Evolutionary conservation across 202 grass and related monocot genomes (phyloP).

Genomic region (Schoenoplectus triqueter): DNA sequence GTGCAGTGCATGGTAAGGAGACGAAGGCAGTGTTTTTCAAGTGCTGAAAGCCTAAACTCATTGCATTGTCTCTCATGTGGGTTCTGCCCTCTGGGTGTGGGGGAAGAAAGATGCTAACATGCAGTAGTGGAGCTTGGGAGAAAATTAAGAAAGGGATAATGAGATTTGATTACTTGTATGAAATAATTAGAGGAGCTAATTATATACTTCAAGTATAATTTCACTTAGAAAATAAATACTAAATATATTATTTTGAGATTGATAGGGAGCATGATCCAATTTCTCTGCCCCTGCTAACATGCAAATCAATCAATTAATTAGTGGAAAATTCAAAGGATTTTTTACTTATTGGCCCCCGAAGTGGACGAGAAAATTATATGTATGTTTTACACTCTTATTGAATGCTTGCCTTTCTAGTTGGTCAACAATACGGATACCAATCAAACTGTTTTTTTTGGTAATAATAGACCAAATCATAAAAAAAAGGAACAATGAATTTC

Average conservation of each 20-base stretch:
- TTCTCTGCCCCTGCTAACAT: no score
- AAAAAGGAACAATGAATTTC: no score
- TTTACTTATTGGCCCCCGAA: not conserved
- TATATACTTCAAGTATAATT: no score
- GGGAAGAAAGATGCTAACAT: not conserved
- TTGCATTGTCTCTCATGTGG: not conserved
- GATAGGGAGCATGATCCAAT: no score
- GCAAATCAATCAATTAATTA: constrained; percentile 11
- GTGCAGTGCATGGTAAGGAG: constrained; percentile 5
- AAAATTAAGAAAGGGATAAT: no score
- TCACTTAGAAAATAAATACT: no score
- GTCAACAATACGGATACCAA: not conserved
- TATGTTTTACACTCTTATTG: not conserved
- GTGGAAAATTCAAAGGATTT: not conserved
- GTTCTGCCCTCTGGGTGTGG: not conserved
- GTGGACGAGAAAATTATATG: not conserved
- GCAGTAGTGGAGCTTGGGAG: not conserved
- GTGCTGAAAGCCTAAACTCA: not conserved
- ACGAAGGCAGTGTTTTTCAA: constrained; percentile 17
- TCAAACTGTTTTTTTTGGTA: not conserved
- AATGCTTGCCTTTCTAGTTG: not conserved
- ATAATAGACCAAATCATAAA: no score
- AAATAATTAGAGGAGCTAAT: no score
- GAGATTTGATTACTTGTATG: no score
- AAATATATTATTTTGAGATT: no score